Evolutionary conservation across 2,329 filamentous ascomycete species (phyloP), one percentile per base, ranked within the genome.

Genomic region (Ophiostoma montium): DNA sequence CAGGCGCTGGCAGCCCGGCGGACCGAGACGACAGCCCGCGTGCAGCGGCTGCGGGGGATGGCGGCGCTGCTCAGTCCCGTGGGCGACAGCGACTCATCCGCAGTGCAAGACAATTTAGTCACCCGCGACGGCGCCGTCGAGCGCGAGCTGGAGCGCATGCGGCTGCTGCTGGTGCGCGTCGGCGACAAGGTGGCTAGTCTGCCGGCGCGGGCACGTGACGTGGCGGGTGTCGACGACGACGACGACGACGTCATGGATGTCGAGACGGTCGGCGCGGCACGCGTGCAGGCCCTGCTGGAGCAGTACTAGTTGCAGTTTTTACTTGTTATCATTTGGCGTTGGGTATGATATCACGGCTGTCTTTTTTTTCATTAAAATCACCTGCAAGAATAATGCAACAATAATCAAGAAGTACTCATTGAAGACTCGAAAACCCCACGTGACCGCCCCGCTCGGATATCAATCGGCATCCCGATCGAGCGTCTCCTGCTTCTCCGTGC

Each of bases 81-180:
- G 42, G 47, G 50, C 1, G 27, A 54, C 58, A 21, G 50, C 51
- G 39, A 61, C 53, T 15, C 53, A 47, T 9, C 39, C 4, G 49
- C n/a, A 5, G 35, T 82, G 7, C 83, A 87, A 60, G 72, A 76
- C 51, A 86, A 85, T 59, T 62, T 87, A 3, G 70, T 83, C 1
- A 80, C 77, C 46, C 73, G 75, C 31, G 75, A 82, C 58, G 78
- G 80, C 1, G 72, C 78, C 44, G 62, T 87, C 10, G 81, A 82
- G 59, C 67, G 67, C 48, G 82, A 86, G 63, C 65, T 87, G 49
- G 75, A 80, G 60, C 74, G 72, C 53, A 84, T 82, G 72, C 72
- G 79, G 32, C 68, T 80, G 55, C 62, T 87, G 53, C 67, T 82
- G 49, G 71, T 72, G 1, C 69, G 79, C 23, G 77, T 83, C 0